These are phyloP conservation scores for Aureobasidium pullulans DNA, from an alignment of 2,329 filamentous ascomycete genomes.

Conservation along the genomic window DNA sequence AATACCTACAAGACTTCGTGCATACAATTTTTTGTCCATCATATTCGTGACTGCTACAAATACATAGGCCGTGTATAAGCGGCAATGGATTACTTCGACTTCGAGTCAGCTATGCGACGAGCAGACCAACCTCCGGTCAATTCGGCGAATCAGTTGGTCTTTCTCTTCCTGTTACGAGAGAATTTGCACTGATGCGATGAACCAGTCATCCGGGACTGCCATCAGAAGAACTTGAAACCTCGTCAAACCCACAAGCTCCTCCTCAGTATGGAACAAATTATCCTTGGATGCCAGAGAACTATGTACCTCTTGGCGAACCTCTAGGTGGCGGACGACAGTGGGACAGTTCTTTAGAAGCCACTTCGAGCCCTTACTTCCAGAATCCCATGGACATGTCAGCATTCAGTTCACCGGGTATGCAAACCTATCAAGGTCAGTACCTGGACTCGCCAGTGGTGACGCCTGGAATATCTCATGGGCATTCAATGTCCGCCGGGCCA, in stretches of 20 bases:
- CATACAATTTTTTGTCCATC: not conserved
- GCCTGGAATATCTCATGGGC: not conserved
- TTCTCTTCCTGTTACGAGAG: constrained; percentile 9
- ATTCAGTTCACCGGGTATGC: not conserved
- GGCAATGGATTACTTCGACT: constrained; percentile 8
- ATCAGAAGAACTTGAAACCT: not conserved
- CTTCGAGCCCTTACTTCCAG: not conserved
- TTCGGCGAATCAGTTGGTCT: constrained; percentile 9
- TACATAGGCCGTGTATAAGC: constrained; percentile 4
- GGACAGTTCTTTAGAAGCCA: not conserved
- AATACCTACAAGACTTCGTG: not conserved
- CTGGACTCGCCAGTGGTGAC: not conserved
- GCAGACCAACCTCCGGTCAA: not conserved
- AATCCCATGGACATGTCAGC: constrained; percentile 1
- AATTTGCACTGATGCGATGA: constrained; percentile 7
- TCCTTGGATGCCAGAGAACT: not conserved
- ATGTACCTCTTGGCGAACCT: not conserved
- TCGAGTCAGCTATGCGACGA: constrained; percentile 2
- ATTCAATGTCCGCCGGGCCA: not conserved
- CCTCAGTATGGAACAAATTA: not conserved
- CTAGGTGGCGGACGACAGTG: not conserved
- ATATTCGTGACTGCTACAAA: not conserved
- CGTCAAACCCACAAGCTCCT: not conserved
- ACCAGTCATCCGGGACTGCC: constrained; percentile 4
- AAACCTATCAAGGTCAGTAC: not conserved